These are phyloP conservation scores for Pilasporangium apinafurcum DNA, from an alignment of 352 stramenopile genomes.

Conservation along the genomic window DNA sequence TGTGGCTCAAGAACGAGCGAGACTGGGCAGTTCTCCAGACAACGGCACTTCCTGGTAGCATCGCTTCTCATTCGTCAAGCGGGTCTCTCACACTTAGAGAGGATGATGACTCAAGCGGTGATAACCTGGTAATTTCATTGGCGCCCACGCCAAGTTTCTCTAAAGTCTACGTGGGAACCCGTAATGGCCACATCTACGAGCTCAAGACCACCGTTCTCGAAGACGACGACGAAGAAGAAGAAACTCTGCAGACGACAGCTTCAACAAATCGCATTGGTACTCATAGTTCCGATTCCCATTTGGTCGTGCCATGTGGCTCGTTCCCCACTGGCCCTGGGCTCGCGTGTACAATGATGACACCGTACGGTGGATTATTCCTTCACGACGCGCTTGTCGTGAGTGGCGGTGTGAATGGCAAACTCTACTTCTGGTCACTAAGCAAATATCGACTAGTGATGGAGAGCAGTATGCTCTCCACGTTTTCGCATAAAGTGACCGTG, in stretches of 20 bases:
- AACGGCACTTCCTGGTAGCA: conserved; percentile 15
- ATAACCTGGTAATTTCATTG: conserved; percentile 24
- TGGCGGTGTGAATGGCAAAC: conserved; percentile 30
- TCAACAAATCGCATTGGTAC: conserved; percentile 1
- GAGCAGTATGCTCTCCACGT: conserved; percentile 29
- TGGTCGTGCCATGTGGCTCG: conserved; percentile 36
- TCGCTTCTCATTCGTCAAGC: too few species aligned
- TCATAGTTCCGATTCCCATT: conserved; percentile 10
- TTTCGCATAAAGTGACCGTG: conserved; percentile 12
- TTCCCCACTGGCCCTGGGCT: conserved; percentile 47
- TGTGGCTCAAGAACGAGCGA: conserved; percentile 40
- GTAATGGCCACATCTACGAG: conserved; percentile 51
- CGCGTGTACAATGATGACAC: conserved; percentile 40
- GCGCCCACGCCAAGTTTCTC: conserved; percentile 39
- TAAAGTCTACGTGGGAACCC: conserved; percentile 56
- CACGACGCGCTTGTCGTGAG: conserved; percentile 42
- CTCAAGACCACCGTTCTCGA: conserved; percentile 40
- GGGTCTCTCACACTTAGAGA: too few species aligned
- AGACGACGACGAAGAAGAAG: conserved; percentile 60
- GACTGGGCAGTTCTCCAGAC: conserved; percentile 37
- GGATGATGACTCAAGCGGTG: neutral
- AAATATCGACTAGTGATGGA: conserved; percentile 36
- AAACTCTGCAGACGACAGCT: conserved; percentile 4
- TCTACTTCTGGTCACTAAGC: conserved; percentile 48
- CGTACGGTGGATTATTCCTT: conserved; percentile 35